phyloP scores from a whole-genome alignment of 1,284 basidiomycete genomes.

The Naganishia albida region DNA sequence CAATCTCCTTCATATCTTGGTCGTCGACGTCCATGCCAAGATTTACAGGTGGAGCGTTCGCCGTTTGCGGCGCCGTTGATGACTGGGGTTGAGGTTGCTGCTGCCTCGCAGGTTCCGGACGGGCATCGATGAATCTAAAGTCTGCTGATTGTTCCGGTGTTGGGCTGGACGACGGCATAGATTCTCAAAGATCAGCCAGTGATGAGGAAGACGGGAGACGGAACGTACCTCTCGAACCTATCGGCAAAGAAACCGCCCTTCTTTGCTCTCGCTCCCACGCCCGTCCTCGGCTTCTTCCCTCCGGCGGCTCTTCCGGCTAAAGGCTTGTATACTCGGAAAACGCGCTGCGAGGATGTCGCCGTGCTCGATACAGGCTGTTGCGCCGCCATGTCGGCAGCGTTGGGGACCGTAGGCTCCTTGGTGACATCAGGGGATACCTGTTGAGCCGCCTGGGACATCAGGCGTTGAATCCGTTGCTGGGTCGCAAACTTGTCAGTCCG shows the following conservation, averaged over 20 bases:
- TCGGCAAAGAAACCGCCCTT: constrained; percentile 14
- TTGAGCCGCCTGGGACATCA: constrained; percentile 9
- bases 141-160: background rate
- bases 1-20: constrained; percentile 43
- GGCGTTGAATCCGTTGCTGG: constrained; percentile 19
- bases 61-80: background rate
- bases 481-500: background rate
- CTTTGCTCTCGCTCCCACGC: background rate
- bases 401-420: background rate
- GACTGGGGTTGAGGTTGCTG: constrained; percentile 3
- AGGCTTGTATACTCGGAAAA: constrained; percentile 21
- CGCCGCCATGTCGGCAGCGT: background rate
- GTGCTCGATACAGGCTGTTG: background rate
- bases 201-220: background rate
- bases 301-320: background rate
- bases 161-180: background rate
- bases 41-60: background rate
- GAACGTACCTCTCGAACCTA: constrained; percentile 8
- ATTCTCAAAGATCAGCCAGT: too few species aligned
- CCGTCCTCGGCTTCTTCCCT: constrained; percentile 2
- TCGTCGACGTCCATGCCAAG: constrained; percentile 39
- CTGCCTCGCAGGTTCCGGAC: constrained; percentile 41
- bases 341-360: constrained; percentile 5
- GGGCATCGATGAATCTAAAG: constrained; percentile 46
- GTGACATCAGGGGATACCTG: background rate